These are phyloP conservation scores for Ettlia oleoabundans DNA, from an alignment of 139 green algal species.

Conservation along the genomic window DNA sequence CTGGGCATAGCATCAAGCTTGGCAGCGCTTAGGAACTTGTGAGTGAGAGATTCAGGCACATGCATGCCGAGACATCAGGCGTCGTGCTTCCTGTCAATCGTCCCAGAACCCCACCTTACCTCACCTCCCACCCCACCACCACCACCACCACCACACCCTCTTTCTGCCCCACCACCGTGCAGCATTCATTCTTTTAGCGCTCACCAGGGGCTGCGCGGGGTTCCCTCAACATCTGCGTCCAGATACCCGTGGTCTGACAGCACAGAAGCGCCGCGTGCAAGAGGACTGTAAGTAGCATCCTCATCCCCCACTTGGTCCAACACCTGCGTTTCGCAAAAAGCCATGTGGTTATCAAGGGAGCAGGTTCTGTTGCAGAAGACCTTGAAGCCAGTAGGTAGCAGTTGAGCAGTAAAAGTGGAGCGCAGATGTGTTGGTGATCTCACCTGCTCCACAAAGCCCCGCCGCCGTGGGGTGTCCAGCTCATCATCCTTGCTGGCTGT, in stretches of 20 bases:
- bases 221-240: slow-evolving; percentile 2
- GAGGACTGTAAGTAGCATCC: slow-evolving; percentile 24
- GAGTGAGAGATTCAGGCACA: no score
- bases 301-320: slow-evolving; percentile 22
- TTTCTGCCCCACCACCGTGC: background rate
- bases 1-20: no score
- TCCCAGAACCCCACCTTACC: no score
- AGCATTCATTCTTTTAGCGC: background rate
- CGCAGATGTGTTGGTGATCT: background rate
- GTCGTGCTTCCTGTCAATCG: no score
- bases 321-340: no score
- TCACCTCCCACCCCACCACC: background rate
- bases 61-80: no score
- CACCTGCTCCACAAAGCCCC: slow-evolving; percentile 18
- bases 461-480: background rate
- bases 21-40: no score
- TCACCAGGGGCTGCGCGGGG: slow-evolving; percentile 14
- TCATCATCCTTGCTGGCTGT: slow-evolving; percentile 9
- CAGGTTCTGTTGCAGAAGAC: no score
- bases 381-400: no score
- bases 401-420: background rate
- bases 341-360: no score
- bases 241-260: slow-evolving; percentile 2
- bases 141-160: background rate
- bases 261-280: slow-evolving; percentile 3